These are phyloP conservation scores for Saccharomyces uvarum DNA, from an alignment of 1,139 yeast genomes.

Conservation along the genomic window DNA sequence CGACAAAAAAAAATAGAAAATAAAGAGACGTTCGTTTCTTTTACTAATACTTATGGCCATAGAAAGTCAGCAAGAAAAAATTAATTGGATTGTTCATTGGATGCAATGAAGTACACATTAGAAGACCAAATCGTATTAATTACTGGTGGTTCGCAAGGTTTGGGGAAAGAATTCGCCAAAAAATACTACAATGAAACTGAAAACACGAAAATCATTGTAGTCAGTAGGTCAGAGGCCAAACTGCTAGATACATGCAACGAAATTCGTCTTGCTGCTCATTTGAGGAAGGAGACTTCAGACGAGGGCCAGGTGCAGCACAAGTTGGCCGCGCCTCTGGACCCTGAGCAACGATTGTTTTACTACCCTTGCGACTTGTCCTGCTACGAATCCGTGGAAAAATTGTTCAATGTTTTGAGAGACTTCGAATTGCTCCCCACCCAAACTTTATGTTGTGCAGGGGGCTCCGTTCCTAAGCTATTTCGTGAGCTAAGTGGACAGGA, in stretches of 20 bases:
- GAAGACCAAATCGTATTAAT: conserved; percentile 60
- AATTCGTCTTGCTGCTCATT: conserved; percentile 28
- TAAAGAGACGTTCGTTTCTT: not conserved
- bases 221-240: conserved; percentile 64
- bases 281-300: not conserved
- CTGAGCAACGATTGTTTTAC: conserved; percentile 38
- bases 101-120: conserved; percentile 25
- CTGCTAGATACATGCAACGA: conserved; percentile 43
- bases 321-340: conserved; percentile 1
- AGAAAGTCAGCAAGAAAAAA: not conserved
- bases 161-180: conserved; percentile 74
- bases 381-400: conserved; percentile 43
- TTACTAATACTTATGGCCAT: not conserved
- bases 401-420: conserved; percentile 32
- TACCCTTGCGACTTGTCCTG: conserved; percentile 60
- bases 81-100: not conserved
- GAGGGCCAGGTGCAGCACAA: not conserved
- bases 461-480: conserved; percentile 72
- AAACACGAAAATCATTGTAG: conserved; percentile 62
- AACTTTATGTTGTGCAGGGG: conserved; percentile 82
- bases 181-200: conserved; percentile 39
- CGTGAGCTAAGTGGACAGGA: conserved; percentile 55
- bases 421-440: conserved; percentile 48
- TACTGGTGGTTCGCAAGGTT: conserved; percentile 93
- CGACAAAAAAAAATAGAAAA: not conserved